A percentile compares a stretch with the other conserved stretches of the same genome.
These are phyloP conservation scores for Botrytis medusae DNA, from an alignment of 2,329 filamentous ascomycete species.

Conservation along the genomic window DNA sequence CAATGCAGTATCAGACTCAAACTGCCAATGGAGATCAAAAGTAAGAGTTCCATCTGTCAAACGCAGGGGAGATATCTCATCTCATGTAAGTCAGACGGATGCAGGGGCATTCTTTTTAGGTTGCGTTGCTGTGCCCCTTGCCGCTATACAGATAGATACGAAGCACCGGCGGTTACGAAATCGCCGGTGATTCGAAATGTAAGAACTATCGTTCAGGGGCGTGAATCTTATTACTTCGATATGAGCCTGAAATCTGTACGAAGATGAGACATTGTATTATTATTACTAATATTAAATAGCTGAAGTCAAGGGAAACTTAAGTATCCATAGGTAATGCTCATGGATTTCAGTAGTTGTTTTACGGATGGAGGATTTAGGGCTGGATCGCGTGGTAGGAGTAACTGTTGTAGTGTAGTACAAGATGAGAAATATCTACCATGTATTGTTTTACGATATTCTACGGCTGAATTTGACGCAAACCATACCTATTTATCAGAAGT, in stretches of 20 bases:
- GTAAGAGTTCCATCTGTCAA: background rate
- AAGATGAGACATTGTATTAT: background rate
- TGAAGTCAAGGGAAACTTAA: background rate
- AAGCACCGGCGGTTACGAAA: background rate
- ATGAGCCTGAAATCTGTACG: background rate
- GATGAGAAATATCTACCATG: no score
- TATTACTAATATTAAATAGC: background rate
- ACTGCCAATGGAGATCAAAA: background rate
- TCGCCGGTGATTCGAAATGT: background rate
- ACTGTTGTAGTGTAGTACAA: background rate
- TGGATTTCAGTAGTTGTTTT: background rate
- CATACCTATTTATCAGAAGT: background rate
- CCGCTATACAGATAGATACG: background rate
- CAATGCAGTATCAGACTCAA: background rate
- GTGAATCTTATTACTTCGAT: background rate
- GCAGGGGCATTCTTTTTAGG: background rate
- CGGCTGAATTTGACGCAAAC: background rate
- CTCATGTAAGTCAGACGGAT: constrained; percentile 3
- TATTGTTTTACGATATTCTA: background rate
- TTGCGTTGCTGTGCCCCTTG: background rate
- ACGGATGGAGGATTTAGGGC: background rate
- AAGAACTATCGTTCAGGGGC: background rate
- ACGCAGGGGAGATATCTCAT: constrained; percentile 1
- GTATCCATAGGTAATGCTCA: background rate
- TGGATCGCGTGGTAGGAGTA: background rate